phyloP scores from a whole-genome alignment of 1,139 yeast genomes.

The Suhomyces taliae region DNA sequence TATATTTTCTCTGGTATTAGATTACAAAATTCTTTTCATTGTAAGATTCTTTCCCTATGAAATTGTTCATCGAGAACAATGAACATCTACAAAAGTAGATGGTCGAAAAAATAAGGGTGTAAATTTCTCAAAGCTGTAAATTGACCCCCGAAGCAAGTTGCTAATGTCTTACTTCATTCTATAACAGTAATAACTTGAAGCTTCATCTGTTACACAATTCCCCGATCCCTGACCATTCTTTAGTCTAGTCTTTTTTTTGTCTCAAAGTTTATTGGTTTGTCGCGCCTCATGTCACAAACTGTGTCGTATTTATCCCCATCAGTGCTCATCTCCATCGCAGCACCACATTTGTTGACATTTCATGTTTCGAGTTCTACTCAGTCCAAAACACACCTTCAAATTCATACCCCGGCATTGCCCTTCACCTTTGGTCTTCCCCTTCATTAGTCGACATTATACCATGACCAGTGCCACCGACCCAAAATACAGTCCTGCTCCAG shows the following conservation, averaged over 20 bases:
- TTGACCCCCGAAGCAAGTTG: too few species aligned
- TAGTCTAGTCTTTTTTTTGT: background rate
- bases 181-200: too few species aligned
- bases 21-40: too few species aligned
- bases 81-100: too few species aligned
- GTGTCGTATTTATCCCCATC: background rate
- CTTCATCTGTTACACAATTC: too few species aligned
- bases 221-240: too few species aligned
- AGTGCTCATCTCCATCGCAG: background rate
- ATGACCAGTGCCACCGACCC: slow-evolving; percentile 2
- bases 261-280: background rate
- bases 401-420: background rate
- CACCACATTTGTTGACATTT: slow-evolving; percentile 3
- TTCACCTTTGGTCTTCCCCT: background rate
- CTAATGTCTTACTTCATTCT: too few species aligned
- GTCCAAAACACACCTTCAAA: background rate
- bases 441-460: background rate
- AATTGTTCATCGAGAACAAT: too few species aligned
- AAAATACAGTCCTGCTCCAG: slow-evolving; percentile 9
- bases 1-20: too few species aligned
- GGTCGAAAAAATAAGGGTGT: too few species aligned
- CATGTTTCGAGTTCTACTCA: background rate
- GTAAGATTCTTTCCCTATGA: too few species aligned
- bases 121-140: too few species aligned
- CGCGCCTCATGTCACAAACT: background rate